Evolutionary conservation across 176 grass and related monocot genomes (phyloP).

Genomic region (Cocos nucifera): DNA sequence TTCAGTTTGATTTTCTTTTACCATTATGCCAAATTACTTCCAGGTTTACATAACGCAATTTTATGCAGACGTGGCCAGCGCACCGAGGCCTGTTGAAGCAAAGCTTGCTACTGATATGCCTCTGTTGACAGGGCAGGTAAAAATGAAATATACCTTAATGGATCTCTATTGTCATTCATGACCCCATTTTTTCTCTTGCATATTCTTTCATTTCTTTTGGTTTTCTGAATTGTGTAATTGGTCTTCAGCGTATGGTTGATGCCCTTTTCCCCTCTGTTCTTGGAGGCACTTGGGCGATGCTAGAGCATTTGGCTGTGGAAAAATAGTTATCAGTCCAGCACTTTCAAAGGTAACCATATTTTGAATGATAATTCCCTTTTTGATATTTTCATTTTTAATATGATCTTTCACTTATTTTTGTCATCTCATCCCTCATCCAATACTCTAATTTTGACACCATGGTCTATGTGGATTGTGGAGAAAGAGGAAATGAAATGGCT

Average conservation of each 20-base stretch:
- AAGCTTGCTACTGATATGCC: conserved; percentile 81
- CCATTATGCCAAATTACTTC: conserved; percentile 12
- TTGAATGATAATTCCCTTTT: conserved; percentile 4
- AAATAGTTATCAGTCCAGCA: conserved; percentile 96
- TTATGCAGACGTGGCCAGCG: conserved; percentile 64
- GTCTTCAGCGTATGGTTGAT: conserved; percentile 74
- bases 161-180: not conserved
- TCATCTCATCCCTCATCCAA: conserved; percentile 23
- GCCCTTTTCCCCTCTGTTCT: conserved; percentile 83
- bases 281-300: conserved; percentile 82
- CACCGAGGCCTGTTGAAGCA: conserved; percentile 66
- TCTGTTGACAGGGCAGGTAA: conserved; percentile 79
- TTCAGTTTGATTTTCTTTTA: not conserved
- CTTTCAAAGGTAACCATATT: conserved; percentile 65
- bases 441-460: conserved; percentile 84
- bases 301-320: conserved; percentile 89
- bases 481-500: conserved; percentile 94
- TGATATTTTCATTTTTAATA: not conserved
- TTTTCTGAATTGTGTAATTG: conserved; percentile 4
- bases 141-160: not conserved
- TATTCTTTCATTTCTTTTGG: too few relatives aligned
- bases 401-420: conserved; percentile 14
- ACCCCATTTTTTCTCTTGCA: conserved; percentile 5
- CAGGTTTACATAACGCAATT: conserved; percentile 10
- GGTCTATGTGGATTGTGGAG: conserved; percentile 86